Evolutionary conservation across 352 stramenopile genomes (phyloP).

Genomic region (Plasmopara muralis): DNA sequence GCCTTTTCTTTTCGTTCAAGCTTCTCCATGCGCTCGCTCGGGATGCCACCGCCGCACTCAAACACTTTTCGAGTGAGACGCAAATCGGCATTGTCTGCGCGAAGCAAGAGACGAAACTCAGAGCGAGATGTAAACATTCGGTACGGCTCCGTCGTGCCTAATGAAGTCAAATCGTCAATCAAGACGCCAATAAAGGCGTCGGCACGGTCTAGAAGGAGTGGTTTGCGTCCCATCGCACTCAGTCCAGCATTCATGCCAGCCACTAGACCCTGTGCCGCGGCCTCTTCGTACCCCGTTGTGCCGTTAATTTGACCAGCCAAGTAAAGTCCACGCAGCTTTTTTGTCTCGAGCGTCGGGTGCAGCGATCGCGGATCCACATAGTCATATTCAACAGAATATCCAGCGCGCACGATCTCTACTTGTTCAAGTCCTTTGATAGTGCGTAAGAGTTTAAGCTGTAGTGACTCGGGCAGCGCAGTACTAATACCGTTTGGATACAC

Average conservation of each 20-base stretch:
- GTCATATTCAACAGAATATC: slow-evolving; percentile 99
- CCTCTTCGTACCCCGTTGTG: slow-evolving; percentile 99
- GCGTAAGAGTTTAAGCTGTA: slow-evolving; percentile 93
- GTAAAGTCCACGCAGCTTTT: slow-evolving; percentile 89
- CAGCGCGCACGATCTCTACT: slow-evolving; percentile 92
- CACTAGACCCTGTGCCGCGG: slow-evolving; percentile 95
- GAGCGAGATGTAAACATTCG: slow-evolving; percentile 98
- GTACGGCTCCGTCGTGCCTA: slow-evolving; percentile 96
- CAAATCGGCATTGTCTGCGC: slow-evolving; percentile 96
- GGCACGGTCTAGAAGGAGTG: slow-evolving; percentile 91
- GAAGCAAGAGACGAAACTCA: slow-evolving; percentile 84
- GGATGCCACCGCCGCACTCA: slow-evolving; percentile 68
- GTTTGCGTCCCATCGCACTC: slow-evolving; percentile 41
- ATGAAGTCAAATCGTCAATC: slow-evolving; percentile 97
- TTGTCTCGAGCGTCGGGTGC: slow-evolving; percentile 92
- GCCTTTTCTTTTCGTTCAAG: slow-evolving; percentile 84
- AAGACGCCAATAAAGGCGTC: slow-evolving; percentile 97
- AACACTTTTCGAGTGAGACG: slow-evolving; percentile 92
- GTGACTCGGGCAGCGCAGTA: slow-evolving; percentile 86
- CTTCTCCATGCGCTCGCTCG: slow-evolving; percentile 58
- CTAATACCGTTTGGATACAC: slow-evolving; percentile 98
- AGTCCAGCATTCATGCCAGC: slow-evolving; percentile 94
- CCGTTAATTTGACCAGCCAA: slow-evolving; percentile 98
- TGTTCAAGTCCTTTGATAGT: slow-evolving; percentile 95
- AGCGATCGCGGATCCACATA: slow-evolving; percentile 94